phyloP scores from a whole-genome alignment of 495 filamentous ascomycete species.

The Pyrenopolyporus hunteri region DNA sequence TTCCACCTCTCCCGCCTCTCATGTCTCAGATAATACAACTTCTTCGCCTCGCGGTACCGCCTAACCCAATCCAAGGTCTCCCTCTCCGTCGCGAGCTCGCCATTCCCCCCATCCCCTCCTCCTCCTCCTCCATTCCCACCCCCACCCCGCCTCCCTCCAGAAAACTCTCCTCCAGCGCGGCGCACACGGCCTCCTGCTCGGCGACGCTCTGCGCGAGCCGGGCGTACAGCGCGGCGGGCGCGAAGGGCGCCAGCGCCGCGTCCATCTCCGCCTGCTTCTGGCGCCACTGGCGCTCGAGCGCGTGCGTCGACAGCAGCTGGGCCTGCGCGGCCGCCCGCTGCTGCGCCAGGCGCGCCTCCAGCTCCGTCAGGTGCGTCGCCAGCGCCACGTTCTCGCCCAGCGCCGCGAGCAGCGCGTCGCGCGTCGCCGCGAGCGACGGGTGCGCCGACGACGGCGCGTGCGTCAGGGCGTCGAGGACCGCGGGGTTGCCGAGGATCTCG shows the following conservation, averaged over 20 bases:
- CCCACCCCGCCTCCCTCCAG: constrained; percentile 60
- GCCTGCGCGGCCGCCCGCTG: constrained; percentile 74
- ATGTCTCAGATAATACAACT: constrained; percentile 71
- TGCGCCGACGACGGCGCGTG: constrained; percentile 68
- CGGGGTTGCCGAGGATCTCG: constrained; percentile 64
- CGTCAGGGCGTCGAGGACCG: constrained; percentile 66
- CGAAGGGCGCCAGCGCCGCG: constrained; percentile 78
- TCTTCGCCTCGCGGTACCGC: constrained; percentile 76
- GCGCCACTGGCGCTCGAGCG: constrained; percentile 88
- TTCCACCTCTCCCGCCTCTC: constrained; percentile 93
- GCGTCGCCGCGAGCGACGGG: constrained; percentile 63
- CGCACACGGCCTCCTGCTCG: constrained; percentile 84
- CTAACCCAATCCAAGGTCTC: constrained; percentile 85
- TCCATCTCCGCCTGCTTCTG: constrained; percentile 90
- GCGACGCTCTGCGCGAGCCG: constrained; percentile 71
- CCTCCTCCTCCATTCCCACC: constrained; percentile 46
- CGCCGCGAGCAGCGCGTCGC: constrained; percentile 61
- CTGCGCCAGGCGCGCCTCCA: constrained; percentile 65
- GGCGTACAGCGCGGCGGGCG: constrained; percentile 82
- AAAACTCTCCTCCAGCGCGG: constrained; percentile 88
- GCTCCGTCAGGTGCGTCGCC: constrained; percentile 61
- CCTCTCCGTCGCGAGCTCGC: constrained; percentile 65
- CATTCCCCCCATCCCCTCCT: constrained; percentile 31
- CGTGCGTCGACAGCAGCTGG: constrained; percentile 80
- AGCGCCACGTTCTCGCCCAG: constrained; percentile 73